Conservation (phyloP, 2,329 filamentous ascomycete species). For the Penicillium sp. region DNA sequence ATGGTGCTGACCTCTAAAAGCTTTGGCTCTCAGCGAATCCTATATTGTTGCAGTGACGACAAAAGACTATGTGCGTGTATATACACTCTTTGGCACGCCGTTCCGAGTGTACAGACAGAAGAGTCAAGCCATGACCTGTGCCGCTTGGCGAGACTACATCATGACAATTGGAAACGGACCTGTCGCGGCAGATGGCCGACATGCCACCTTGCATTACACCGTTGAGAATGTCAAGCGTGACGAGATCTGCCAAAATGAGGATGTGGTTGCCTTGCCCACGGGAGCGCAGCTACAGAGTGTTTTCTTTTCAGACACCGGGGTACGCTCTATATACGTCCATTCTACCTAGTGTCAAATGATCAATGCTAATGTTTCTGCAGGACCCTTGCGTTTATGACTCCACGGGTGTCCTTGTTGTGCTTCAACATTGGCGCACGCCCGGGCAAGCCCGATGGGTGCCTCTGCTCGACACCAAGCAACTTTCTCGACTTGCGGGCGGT, state of each 20-base stretch:
- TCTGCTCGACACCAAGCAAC: slow-evolving; percentile 81
- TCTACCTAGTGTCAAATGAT: no score
- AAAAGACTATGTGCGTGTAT: slow-evolving; percentile 85
- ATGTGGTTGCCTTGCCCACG: slow-evolving; percentile 80
- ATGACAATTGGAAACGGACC: slow-evolving; percentile 93
- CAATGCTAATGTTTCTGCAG: slow-evolving; percentile 43
- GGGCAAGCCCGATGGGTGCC: slow-evolving; percentile 90
- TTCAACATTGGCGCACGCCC: slow-evolving; percentile 86
- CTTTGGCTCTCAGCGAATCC: slow-evolving; percentile 87
- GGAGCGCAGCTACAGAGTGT: slow-evolving; percentile 74
- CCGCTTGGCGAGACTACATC: slow-evolving; percentile 95
- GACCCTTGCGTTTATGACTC: slow-evolving; percentile 97
- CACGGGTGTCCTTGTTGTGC: slow-evolving; percentile 80
- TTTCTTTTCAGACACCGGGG: slow-evolving; percentile 91
- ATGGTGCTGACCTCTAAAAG: slow-evolving; percentile 34
- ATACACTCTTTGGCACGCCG: slow-evolving; percentile 88
- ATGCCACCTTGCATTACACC: slow-evolving; percentile 77
- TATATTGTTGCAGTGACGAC: slow-evolving; percentile 89
- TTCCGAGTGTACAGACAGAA: slow-evolving; percentile 90
- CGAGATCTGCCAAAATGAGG: slow-evolving; percentile 92
- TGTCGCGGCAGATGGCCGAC: slow-evolving; percentile 71
- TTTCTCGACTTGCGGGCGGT: slow-evolving; percentile 79
- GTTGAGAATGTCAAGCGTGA: slow-evolving; percentile 94
- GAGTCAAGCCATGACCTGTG: slow-evolving; percentile 89
- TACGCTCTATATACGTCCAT: slow-evolving; percentile 46